These are phyloP conservation scores for Lodderomyces parapsilosis DNA, from an alignment of 1,139 yeast species.

Conservation along the genomic window DNA sequence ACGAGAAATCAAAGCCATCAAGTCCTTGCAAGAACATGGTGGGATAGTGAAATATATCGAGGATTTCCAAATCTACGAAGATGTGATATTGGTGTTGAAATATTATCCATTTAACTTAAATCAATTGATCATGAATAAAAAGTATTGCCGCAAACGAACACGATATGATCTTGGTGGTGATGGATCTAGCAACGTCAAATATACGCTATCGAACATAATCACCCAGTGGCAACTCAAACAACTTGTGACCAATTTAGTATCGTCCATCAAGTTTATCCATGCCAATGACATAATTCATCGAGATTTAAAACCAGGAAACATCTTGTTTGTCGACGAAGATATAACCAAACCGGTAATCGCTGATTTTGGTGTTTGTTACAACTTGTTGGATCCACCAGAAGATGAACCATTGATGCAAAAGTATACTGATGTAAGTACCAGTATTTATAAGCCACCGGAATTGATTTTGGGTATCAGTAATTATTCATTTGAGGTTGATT, in stretches of 20 bases:
- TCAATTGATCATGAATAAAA: slow-evolving; percentile 20
- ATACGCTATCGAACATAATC: slow-evolving; percentile 9
- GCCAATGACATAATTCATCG: slow-evolving; percentile 74
- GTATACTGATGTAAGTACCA: slow-evolving; percentile 73
- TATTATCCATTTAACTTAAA: slow-evolving; percentile 29
- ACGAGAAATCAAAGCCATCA: slow-evolving; percentile 32
- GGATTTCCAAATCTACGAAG: slow-evolving; percentile 30
- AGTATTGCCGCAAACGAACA: slow-evolving; percentile 14
- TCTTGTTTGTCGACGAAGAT: slow-evolving; percentile 45
- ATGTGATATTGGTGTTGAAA: slow-evolving; percentile 34
- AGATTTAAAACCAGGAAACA: slow-evolving; percentile 81
- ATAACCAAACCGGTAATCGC: slow-evolving; percentile 48
- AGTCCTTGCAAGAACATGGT: slow-evolving; percentile 20
- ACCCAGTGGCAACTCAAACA: slow-evolving; percentile 12
- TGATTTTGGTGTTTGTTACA: slow-evolving; percentile 79
- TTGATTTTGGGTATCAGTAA: slow-evolving; percentile 64
- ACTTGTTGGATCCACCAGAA: slow-evolving; percentile 15
- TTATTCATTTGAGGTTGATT: slow-evolving; percentile 66
- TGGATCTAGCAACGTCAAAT: slow-evolving; percentile 4
- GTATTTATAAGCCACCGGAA: slow-evolving; percentile 83
- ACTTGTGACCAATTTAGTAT: slow-evolving; percentile 21
- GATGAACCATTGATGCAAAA: slow-evolving; percentile 40
- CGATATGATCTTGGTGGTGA: slow-evolving; percentile 5
- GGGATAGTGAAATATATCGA: slow-evolving; percentile 17
- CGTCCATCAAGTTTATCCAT: slow-evolving; percentile 27